Evolutionary conservation across 352 stramenopile genomes (phyloP).

Genomic region (Phytophthora citricola): DNA sequence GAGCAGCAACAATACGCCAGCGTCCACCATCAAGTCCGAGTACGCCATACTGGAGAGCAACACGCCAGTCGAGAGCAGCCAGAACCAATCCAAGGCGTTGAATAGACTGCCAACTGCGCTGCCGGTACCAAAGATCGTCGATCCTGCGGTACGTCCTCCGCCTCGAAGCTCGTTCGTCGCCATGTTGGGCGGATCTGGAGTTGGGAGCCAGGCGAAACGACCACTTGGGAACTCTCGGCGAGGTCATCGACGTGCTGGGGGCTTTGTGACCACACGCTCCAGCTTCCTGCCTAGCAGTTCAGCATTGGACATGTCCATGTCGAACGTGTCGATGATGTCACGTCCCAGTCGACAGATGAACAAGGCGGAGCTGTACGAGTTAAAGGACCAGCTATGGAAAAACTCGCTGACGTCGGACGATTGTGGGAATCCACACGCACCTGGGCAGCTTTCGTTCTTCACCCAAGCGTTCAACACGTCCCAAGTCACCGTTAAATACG

Average conservation of each 20-base stretch:
- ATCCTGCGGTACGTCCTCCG: slow-evolving; percentile 3
- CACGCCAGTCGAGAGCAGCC: slow-evolving; percentile 38
- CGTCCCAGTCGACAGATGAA: slow-evolving; percentile 36
- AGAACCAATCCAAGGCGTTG: not conserved
- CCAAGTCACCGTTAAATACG: slow-evolving; percentile 19
- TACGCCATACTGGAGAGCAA: slow-evolving; percentile 34
- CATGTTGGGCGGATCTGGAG: slow-evolving; percentile 25
- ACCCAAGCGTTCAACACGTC: slow-evolving; percentile 48
- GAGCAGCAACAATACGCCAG: slow-evolving; percentile 25
- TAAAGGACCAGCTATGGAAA: slow-evolving; percentile 51
- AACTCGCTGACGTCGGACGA: slow-evolving; percentile 22
- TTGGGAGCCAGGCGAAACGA: not conserved
- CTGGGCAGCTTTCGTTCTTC: slow-evolving; percentile 42
- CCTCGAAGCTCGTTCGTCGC: slow-evolving; percentile 22
- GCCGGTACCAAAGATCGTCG: slow-evolving; percentile 32
- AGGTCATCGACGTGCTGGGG: slow-evolving; percentile 9
- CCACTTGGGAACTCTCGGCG: slow-evolving; percentile 12
- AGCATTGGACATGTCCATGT: slow-evolving; percentile 18
- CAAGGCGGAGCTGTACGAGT: slow-evolving; percentile 42
- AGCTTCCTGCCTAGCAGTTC: slow-evolving; percentile 42
- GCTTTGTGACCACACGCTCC: slow-evolving; percentile 14
- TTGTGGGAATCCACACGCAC: slow-evolving; percentile 15
- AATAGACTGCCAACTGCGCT: slow-evolving; percentile 13
- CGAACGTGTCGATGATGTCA: slow-evolving; percentile 18
- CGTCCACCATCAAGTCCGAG: slow-evolving; percentile 7